These are phyloP conservation scores for Sphagnum contortum DNA, from an alignment of 225 moss, liverwort and hornwort species.

Conservation along the genomic window DNA sequence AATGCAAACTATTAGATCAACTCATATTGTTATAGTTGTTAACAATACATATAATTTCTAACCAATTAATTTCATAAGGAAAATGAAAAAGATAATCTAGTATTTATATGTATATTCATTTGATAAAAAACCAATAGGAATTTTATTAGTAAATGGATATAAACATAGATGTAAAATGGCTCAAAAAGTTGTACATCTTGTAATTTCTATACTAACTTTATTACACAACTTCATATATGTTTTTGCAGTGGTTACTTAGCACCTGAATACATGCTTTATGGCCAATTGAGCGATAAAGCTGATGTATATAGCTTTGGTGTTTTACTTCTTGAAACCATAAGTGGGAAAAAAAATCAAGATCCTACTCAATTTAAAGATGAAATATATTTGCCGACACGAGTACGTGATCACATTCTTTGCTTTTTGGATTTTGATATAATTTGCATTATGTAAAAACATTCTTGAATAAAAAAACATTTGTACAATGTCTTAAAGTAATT, in stretches of 20 bases:
- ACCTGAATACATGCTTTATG: conserved; percentile 17
- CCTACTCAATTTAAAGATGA: background rate
- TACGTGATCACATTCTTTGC: conserved; percentile 2
- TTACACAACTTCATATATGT: background rate
- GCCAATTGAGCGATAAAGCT: conserved; percentile 18
- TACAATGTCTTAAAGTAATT: too few relatives aligned
- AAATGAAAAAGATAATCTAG: too few relatives aligned
- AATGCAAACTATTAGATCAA: too few relatives aligned
- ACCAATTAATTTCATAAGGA: too few relatives aligned
- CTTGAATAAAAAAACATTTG: too few relatives aligned
- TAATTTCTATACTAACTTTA: too few relatives aligned
- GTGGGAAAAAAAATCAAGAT: conserved; percentile 14
- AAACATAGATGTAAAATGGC: background rate
- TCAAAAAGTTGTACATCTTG: too few relatives aligned
- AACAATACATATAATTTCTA: too few relatives aligned
- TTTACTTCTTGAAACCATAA: conserved; percentile 22
- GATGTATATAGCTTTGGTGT: conserved; percentile 31
- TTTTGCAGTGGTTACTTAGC: conserved; percentile 19
- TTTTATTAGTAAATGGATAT: background rate
- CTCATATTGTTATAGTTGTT: too few relatives aligned
- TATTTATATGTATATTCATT: too few relatives aligned
- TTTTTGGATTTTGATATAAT: background rate
- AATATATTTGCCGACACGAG: conserved; percentile 14
- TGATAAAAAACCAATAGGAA: background rate
- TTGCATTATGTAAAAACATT: too few relatives aligned